Percentiles rank a stretch among this genome's conserved stretches.
These are phyloP conservation scores for Amoebophrya sp. DNA, from an alignment of 169 alveolate genomes.

Conservation along the genomic window DNA sequence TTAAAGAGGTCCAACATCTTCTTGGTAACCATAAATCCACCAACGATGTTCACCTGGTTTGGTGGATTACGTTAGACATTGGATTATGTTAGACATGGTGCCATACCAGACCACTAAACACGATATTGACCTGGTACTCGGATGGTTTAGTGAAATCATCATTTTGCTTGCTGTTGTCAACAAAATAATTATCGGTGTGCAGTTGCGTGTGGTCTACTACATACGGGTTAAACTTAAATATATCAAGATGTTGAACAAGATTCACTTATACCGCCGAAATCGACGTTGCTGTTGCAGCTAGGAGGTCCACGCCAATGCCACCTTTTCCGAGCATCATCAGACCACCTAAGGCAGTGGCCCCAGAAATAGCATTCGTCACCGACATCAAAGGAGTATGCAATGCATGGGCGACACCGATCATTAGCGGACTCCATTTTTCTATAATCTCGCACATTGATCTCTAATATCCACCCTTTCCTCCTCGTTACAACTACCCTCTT, in stretches of 20 bases:
- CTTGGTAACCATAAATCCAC: conserved; percentile 80
- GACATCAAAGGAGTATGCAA: conserved; percentile 81
- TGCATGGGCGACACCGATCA: conserved; percentile 71
- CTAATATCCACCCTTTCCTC: conserved; percentile 72
- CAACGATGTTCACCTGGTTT: conserved; percentile 56
- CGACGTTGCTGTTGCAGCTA: conserved; percentile 18
- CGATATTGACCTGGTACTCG: too few relatives aligned
- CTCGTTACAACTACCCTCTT: conserved; percentile 54
- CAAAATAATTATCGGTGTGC: too few relatives aligned
- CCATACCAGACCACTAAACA: too few relatives aligned
- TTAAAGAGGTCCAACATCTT: conserved; percentile 83
- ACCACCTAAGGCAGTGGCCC: conserved; percentile 71
- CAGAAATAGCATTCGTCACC: conserved; percentile 79
- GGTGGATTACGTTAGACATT: too few relatives aligned
- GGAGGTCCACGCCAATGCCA: neutral
- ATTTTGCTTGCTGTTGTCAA: too few relatives aligned
- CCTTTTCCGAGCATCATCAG: conserved; percentile 55
- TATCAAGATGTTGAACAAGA: too few relatives aligned
- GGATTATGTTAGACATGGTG: too few relatives aligned
- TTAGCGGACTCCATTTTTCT: too few relatives aligned
- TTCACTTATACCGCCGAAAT: neutral
- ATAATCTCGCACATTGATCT: too few relatives aligned
- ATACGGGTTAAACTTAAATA: too few relatives aligned
- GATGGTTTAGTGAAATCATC: too few relatives aligned
- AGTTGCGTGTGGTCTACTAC: too few relatives aligned